Evolutionary conservation across 305 asterid species (phyloP).

Genomic region (Fraxinus latifolia): DNA sequence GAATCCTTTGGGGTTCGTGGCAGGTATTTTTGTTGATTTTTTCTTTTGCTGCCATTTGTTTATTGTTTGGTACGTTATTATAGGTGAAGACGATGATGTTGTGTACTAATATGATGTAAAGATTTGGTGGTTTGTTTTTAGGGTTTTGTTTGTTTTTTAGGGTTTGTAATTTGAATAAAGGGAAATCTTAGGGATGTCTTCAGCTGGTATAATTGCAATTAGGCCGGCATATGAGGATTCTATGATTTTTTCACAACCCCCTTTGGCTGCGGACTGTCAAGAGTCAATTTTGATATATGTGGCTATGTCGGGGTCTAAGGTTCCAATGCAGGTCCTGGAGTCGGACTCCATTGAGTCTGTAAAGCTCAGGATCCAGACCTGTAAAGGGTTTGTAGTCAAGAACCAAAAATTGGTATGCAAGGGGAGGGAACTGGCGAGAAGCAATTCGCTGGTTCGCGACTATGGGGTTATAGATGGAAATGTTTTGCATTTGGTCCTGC

Average conservation of each 20-base stretch:
- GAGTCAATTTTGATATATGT: conserved; percentile 57
- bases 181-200: conserved; percentile 47
- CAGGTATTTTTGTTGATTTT: neutral
- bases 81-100: neutral
- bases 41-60: neutral
- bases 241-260: conserved; percentile 40
- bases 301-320: conserved; percentile 60
- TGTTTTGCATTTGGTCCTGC: conserved; percentile 76
- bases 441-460: conserved; percentile 67
- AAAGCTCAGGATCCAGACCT: conserved; percentile 60
- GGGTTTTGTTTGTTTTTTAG: neutral
- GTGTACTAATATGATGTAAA: neutral
- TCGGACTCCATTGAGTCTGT: conserved; percentile 78
- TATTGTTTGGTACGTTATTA: neutral
- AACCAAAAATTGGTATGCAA: conserved; percentile 76
- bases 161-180: neutral
- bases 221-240: conserved; percentile 46
- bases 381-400: conserved; percentile 67
- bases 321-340: conserved; percentile 68
- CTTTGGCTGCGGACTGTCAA: conserved; percentile 41
- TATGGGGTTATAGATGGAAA: conserved; percentile 76
- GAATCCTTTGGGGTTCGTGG: neutral
- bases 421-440: conserved; percentile 75
- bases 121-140: neutral
- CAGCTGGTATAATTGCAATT: conserved; percentile 67